Evolutionary conservation across 768 basidiomycete species (phyloP), one percentile per base, ranked within the genome.

Genomic region (Rhodotorula toruloides): DNA sequence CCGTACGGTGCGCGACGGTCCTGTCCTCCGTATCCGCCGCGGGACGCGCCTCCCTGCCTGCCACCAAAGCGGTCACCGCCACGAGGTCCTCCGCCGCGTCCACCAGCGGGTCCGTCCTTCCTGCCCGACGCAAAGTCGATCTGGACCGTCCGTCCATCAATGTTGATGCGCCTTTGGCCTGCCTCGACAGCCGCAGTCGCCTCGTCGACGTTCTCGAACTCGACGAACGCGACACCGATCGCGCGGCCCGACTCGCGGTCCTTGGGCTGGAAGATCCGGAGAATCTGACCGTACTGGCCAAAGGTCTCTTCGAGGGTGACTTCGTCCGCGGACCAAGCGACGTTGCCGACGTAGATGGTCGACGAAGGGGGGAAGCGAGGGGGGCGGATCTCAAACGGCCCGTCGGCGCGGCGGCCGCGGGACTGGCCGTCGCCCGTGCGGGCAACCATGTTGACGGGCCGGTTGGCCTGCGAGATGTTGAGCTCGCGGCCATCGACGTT

Each of bases 141-240:
- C 40, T 55, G 36, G 36, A 71, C 54, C 39, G 62, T 16, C 29
- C 70, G 37, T 1, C 62, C 63, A 5, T 67, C 70, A 13, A 67
- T 12, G 34, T 19, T 40, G 47, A 67, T 44, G n/a, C 59, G 19
- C 42, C 39, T 59, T 1, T 31, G 5, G 13, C 44, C 55, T 17
- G 42, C 34, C 72, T 82, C 83, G 64, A 85, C 83, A 5, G 93
- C 94, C 76, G 85, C 86, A 79, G 86, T 86, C 10, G 96, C 90
- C 55, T 82, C 79, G n/a, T 86, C 87, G 32, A 89, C 74, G 73
- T 86, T 85, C 72, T 85, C 84, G 77, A 92, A 96, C 78, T 97
- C 91, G 74, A 99, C 87, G 78, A 98, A 98, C 31, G 86, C 96
- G 78, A 94, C 97, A 72, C 96, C 96, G 77, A 94, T 93, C 39